Evolutionary conservation across 2,329 filamentous ascomycete genomes (phyloP).

Genomic region (Coniochaeta ligniaria): DNA sequence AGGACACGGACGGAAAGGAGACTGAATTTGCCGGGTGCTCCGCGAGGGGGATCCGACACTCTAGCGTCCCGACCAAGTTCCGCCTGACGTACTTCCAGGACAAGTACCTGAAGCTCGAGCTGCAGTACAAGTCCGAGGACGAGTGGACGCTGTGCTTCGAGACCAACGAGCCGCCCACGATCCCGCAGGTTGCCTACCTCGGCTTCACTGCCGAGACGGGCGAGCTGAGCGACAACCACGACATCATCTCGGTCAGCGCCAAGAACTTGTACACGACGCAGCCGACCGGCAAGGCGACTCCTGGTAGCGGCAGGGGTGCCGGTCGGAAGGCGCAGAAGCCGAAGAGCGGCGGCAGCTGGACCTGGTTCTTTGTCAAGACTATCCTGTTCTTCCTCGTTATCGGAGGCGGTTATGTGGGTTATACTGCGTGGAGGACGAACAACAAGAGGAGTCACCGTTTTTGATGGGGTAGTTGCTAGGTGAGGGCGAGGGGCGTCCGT

Average conservation of each 20-base stretch:
- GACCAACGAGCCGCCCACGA: slow-evolving; percentile 59
- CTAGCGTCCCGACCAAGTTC: slow-evolving; percentile 73
- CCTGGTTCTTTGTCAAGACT: slow-evolving; percentile 70
- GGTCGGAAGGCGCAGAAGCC: slow-evolving; percentile 25
- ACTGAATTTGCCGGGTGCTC: slow-evolving; percentile 94
- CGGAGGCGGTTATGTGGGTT: slow-evolving; percentile 77
- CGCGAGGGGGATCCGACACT: slow-evolving; percentile 80
- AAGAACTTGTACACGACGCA: slow-evolving; percentile 76
- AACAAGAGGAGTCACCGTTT: slow-evolving; percentile 53
- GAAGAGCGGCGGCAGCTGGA: slow-evolving; percentile 45
- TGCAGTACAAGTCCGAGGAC: slow-evolving; percentile 88
- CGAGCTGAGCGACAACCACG: slow-evolving; percentile 95
- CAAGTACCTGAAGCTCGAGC: slow-evolving; percentile 79
- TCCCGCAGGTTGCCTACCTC: slow-evolving; percentile 70
- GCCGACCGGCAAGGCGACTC: slow-evolving; percentile 30
- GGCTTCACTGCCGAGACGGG: slow-evolving; percentile 86
- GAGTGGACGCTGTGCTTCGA: slow-evolving; percentile 91
- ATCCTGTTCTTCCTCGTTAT: slow-evolving; percentile 64
- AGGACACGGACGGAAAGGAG: slow-evolving; percentile 87
- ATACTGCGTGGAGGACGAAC: slow-evolving; percentile 70
- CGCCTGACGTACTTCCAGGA: slow-evolving; percentile 95
- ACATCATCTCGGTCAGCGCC: slow-evolving; percentile 80
- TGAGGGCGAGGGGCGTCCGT: background rate
- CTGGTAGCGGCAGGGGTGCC: slow-evolving; percentile 21
- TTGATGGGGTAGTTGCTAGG: slow-evolving; percentile 20